Evolutionary conservation across 768 basidiomycete species (phyloP), one percentile per base, ranked within the genome.

Genomic region (Floccularia luteovirens): DNA sequence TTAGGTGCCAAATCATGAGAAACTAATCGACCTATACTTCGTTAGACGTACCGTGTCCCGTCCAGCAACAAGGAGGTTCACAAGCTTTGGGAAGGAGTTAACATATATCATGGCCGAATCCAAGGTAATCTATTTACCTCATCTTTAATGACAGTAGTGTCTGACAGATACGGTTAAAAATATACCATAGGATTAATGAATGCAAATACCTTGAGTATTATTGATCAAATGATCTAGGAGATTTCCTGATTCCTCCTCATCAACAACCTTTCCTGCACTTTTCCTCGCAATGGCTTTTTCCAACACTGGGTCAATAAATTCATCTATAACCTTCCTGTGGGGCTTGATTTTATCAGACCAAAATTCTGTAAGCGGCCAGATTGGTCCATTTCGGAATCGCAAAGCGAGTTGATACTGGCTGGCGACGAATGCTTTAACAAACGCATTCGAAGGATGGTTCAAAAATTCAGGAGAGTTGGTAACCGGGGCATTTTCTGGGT

Each of bases 51-150:
- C 69, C 2, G 77, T 81, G 43, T 81, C 79, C 20, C 75, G 63
- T 5, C 73, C 75, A 21, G 77, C 76, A 16, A 79, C 61, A 12
- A 75, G 55, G 31, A 79, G 71, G 45, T 78, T 78, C n/a, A 76
- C 48, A 3, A 58, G 48, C 50, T 51, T 37, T 37, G 21, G 31
- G 31, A 19, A 36, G 11, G 13, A 37, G 37, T 25, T 20, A 41
- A n/a, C n/a, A n/a, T n/a, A n/a, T n/a, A n/a, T n/a, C n/a, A n/a
- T n/a, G n/a, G n/a, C n/a, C n/a, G n/a, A n/a, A n/a, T n/a, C n/a
- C n/a, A n/a, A n/a, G n/a, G n/a, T n/a, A n/a, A n/a, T n/a, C n/a
- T 17, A 35, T 42, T 1, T n/a, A 52, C 47, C 36, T 61, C 60
- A 44, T 77, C 75, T 41, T 66, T 65, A n/a, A 79, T 52, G 16